Percentiles rank a stretch among this genome's conserved stretches.
Conservation (phyloP, 805 yeast genomes). For the Candida golubevii region DNA sequence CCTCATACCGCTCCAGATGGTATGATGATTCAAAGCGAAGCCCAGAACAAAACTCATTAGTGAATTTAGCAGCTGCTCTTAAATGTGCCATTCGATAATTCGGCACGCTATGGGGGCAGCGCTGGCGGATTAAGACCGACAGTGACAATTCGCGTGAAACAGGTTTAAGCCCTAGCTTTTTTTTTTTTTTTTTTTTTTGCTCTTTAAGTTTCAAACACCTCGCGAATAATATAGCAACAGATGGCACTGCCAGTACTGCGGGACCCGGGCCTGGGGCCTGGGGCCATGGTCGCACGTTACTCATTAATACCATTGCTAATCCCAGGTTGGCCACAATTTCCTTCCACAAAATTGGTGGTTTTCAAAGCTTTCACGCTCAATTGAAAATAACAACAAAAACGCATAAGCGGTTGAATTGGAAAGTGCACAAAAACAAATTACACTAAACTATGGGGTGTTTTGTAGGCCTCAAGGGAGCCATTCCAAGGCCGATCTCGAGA, state of each 20-base stretch:
- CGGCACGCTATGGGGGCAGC: slow-evolving; percentile 24
- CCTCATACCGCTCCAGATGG: slow-evolving; percentile 26
- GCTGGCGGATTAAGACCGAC: slow-evolving; percentile 17
- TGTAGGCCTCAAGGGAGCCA: no score
- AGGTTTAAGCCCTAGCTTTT: slow-evolving; percentile 6
- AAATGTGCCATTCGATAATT: slow-evolving; percentile 4
- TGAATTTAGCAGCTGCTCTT: slow-evolving; percentile 19
- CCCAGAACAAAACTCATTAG: slow-evolving; percentile 23
- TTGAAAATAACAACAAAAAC: no score
- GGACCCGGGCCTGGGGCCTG: no score
- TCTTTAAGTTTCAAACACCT: neutral
- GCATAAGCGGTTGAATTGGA: no score
- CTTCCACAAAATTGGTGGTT: no score
- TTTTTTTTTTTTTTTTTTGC: neutral
- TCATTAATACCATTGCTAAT: no score
- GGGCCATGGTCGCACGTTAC: no score
- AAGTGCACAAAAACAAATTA: no score
- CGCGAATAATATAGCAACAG: neutral
- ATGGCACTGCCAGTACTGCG: neutral
- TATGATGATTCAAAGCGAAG: slow-evolving; percentile 33
- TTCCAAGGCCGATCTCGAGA: no score
- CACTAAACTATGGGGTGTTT: no score
- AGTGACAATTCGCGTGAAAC: slow-evolving; percentile 32
- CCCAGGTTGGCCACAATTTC: no score
- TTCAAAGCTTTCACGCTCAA: no score